Base-by-base conservation (phyloP, 306 rosid species). In the Hippophae rhamnoides region DNA sequence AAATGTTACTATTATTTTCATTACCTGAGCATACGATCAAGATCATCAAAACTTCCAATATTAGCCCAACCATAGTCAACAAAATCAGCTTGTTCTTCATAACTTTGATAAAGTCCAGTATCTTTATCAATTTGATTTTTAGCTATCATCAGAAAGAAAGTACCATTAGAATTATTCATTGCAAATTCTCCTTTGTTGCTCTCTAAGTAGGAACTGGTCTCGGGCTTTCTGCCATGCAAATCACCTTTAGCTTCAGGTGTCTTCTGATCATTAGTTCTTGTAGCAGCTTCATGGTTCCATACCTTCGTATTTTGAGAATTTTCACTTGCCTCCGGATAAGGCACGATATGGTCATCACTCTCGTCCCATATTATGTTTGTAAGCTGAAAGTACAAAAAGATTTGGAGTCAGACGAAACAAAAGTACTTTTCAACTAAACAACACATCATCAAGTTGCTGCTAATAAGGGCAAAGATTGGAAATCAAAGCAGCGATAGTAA, bases 11-110 rank as follows among this genome's bases (percentile, higher is more conserved):
- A 31, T 31, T 31, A 31, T 31, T 31, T 31, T 31, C 70, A 64
- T 76, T 86, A 93, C 99, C 99, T 86, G 75, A 93, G 86, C 58
- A 88, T 80, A 51, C 61, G 80, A 72, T 86, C 99, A 71, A 93
- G 86, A 74, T 93, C 97, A 68, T 88, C 96, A 74, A 93, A 88
- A 78, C 90, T 84, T 82, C 95, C 99, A 56, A 88, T 84, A 64
- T 70, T 88, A 31, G 76, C 95, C 97, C 99, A 93, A 66, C 76
- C 89, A 62, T 75, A 93, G 79, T 88, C 97, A 73, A 73, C 80
- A 74, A 88, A 79, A 68, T 86, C 90, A 58, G 81, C 83, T 64
- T 84, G 95, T 70, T 80, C 99, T 80, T 75, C 72, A 9, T 69
- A 69, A 59, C 65, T 78, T 80, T 65, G 83, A 61, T 76, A 82